phyloP scores from a whole-genome alignment of 225 moss, liverwort and hornwort species.

The Pseudoscleropodium purum region DNA sequence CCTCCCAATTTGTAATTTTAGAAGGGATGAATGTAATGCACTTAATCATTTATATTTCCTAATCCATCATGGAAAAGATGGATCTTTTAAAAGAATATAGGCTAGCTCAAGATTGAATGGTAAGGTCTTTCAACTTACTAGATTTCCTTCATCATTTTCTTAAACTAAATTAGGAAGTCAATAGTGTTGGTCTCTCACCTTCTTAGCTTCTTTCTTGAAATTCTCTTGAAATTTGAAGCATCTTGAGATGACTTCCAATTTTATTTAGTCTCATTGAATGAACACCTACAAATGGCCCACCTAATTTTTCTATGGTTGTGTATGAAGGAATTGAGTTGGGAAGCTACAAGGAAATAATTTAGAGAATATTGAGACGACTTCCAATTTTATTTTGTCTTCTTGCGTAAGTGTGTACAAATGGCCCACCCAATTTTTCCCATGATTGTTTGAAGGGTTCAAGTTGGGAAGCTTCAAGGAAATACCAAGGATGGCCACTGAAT shows the following conservation, averaged over 20 bases:
- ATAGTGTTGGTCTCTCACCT: not conserved
- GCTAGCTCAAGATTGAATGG: not conserved
- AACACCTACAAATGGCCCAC: too few species aligned
- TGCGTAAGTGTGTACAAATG: too few species aligned
- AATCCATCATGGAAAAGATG: rapidly evolving
- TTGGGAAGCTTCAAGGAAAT: too few species aligned
- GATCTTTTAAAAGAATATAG: not conserved
- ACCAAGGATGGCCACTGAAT: too few species aligned
- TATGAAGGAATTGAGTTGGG: too few species aligned
- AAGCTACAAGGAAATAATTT: not conserved
- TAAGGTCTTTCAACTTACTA: not conserved
- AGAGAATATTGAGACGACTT: too few species aligned
- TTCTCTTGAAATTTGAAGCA: not conserved
- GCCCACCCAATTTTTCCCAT: not conserved
- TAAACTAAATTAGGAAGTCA: not conserved
- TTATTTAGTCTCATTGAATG: not conserved
- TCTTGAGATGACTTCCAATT: not conserved
- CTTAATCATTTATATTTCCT: not conserved
- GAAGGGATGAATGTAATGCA: rapidly evolving
- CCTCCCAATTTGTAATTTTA: too few species aligned
- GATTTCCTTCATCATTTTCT: not conserved
- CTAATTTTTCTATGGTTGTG: too few species aligned
- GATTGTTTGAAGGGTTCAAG: not conserved
- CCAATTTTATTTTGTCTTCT: not conserved
- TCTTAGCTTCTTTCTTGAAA: not conserved